Evolutionary conservation across 2,329 filamentous ascomycete genomes (phyloP), one percentile per base, ranked within the genome.

Genomic region (Colletotrichum phormii): DNA sequence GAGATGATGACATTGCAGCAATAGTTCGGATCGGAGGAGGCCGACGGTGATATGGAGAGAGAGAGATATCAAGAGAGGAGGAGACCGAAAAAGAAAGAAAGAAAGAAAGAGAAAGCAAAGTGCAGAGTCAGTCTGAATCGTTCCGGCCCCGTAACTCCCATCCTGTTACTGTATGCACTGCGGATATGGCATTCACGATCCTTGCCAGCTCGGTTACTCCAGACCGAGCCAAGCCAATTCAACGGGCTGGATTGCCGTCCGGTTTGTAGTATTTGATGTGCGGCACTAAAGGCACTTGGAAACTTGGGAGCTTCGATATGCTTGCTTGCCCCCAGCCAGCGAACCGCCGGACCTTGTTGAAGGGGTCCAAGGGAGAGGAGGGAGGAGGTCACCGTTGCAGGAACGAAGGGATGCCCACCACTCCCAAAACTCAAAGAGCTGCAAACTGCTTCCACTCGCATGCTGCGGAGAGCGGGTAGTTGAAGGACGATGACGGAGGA

Each of bases 191-290:
- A 37, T 33, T 33, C 5, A n/a, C 15, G 46, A 70, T 42, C 46
- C 66, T 70, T 59, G 69, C 37, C 12, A n/a, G 26, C 70, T 70
- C 70, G 66, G 70, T 64, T 72, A 15, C 54, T 33, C 24, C 60
- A 64, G 60, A 51, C 70, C 70, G 66, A 70, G 60, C 53, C 64
- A 49, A 53, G 59, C 24, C 33, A 42, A 4, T 60, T 33, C 18
- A 15, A 49, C 42, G 42, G 42, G 55, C 33, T 69, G 31, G 59
- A 59, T 35, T 62, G 35, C 42, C 49, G 55, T 26, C 26, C 18
- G 31, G 24, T 29, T 37, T 29, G 57, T 53, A 12, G 35, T 29
- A 24, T 33, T 49, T 58, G 64, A 72, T 63, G n/a, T 58, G 58
- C 58, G 24, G 42, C 58, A 46, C 58, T 58, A 68, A 6, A 24